Conservation (phyloP, 768 basidiomycete genomes). For the Hericium erinaceus region DNA sequence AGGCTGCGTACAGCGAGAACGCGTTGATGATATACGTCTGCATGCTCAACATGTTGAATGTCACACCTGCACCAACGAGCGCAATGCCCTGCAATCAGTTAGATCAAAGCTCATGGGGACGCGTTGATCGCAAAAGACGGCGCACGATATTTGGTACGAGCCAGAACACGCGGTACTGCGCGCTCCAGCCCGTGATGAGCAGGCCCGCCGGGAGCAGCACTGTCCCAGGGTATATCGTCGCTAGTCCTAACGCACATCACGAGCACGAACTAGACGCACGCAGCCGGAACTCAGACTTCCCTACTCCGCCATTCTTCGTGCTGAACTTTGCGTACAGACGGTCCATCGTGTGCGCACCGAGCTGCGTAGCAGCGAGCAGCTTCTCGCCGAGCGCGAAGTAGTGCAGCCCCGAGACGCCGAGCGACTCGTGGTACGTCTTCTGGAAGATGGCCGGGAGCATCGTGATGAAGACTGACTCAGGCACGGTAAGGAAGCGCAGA, state of each 20-base stretch:
- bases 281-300: constrained; percentile 45
- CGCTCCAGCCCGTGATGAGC: constrained; percentile 64
- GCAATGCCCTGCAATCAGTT: constrained; percentile 40
- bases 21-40: constrained; percentile 63
- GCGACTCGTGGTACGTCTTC: constrained; percentile 39
- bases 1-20: constrained; percentile 60
- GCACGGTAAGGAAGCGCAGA: neutral
- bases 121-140: neutral
- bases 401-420: constrained; percentile 56
- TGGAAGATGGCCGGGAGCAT: constrained; percentile 53
- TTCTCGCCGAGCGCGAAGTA: constrained; percentile 68
- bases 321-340: constrained; percentile 42
- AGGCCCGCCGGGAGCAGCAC: constrained; percentile 57
- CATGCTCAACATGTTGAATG: constrained; percentile 51
- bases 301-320: constrained; percentile 41
- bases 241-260: constrained; percentile 21
- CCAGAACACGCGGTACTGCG: constrained; percentile 52
- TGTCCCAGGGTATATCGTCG: constrained; percentile 49
- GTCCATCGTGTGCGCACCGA: constrained; percentile 53
- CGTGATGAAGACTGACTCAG: constrained; percentile 49
- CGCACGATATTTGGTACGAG: constrained; percentile 59
- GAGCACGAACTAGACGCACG: constrained; percentile 21
- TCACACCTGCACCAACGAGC: constrained; percentile 45
- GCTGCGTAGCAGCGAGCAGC: constrained; percentile 36
- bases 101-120: neutral